Evolutionary conservation across 192 early-diverging fungal species (phyloP).

Genomic region (Backusella sp.): DNA sequence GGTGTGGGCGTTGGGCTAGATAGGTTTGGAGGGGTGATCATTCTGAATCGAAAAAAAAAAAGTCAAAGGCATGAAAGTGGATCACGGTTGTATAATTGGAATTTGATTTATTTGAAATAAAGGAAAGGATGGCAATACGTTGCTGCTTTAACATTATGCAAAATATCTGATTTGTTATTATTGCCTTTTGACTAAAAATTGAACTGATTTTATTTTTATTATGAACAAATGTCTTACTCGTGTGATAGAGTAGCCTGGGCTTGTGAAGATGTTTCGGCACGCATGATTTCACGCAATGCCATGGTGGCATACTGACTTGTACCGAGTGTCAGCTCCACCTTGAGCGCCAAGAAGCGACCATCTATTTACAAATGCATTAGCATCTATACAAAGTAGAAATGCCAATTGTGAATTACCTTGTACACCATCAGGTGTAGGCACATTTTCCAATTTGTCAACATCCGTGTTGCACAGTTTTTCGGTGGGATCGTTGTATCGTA

Average conservation of each 20-base stretch:
- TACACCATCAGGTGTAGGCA: slow-evolving; percentile 34
- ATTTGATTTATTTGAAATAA: too few species aligned
- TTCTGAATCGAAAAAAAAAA: too few species aligned
- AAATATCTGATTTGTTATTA: too few species aligned
- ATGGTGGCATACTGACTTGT: slow-evolving; percentile 95
- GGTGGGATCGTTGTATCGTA: slow-evolving; percentile 64
- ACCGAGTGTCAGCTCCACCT: slow-evolving; percentile 73
- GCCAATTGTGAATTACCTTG: slow-evolving; percentile 13
- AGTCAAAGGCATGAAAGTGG: too few species aligned
- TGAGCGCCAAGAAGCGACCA: slow-evolving; percentile 71
- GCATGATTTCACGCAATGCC: slow-evolving; percentile 89
- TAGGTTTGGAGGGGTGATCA: too few species aligned
- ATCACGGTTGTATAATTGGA: too few species aligned
- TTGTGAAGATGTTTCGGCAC: slow-evolving; percentile 20
- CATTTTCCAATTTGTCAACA: slow-evolving; percentile 56
- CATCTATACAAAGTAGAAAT: background rate
- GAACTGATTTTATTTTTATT: too few species aligned
- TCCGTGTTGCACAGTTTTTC: slow-evolving; percentile 62
- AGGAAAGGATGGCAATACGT: too few species aligned
- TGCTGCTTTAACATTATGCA: too few species aligned
- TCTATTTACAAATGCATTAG: slow-evolving; percentile 27
- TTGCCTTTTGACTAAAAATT: too few species aligned
- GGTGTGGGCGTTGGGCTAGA: too few species aligned
- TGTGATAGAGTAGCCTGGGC: slow-evolving; percentile 13
- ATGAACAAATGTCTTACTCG: background rate